Evolutionary conservation across 148 eudicot genomes (phyloP).

Genomic region (Rhododendron griersonianum): DNA sequence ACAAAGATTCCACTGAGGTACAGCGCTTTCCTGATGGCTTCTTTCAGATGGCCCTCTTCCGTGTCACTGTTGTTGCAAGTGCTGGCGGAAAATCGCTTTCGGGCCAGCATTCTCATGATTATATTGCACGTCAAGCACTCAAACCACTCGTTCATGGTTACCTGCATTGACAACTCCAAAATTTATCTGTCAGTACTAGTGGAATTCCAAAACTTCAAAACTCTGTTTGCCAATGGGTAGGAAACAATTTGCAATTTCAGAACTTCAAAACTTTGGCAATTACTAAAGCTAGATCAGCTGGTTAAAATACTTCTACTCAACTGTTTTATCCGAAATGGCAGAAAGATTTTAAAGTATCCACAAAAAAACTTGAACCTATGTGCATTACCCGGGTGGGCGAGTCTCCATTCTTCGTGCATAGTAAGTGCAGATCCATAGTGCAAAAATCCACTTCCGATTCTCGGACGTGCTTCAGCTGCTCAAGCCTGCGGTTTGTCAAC

Average conservation of each 20-base stretch:
- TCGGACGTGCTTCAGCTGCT: slow-evolving; percentile 13
- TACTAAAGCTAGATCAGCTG: too few species aligned
- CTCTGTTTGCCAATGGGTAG: too few species aligned
- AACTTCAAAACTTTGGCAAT: too few species aligned
- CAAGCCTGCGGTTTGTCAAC: slow-evolving; percentile 20
- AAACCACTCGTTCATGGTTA: slow-evolving; percentile 33
- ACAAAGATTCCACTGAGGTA: slow-evolving; percentile 21
- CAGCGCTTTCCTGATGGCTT: slow-evolving; percentile 16
- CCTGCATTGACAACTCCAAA: background rate
- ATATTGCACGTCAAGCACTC: slow-evolving; percentile 34
- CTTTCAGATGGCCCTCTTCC: slow-evolving; percentile 8
- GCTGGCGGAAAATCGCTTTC: slow-evolving; percentile 30
- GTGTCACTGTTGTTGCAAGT: background rate
- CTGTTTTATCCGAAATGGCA: too few species aligned
- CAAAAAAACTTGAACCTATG: too few species aligned
- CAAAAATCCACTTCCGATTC: slow-evolving; percentile 10
- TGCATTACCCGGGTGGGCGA: background rate
- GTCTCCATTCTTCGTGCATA: background rate
- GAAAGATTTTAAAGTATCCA: too few species aligned
- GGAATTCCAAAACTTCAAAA: too few species aligned
- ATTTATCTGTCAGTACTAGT: too few species aligned
- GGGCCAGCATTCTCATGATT: slow-evolving; percentile 27
- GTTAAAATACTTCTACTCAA: too few species aligned
- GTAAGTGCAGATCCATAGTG: slow-evolving; percentile 16
- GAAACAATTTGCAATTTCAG: too few species aligned